Percentiles rank a stretch among this genome's conserved stretches.
phyloP scores from a whole-genome alignment of 1,284 basidiomycete genomes.

The Cerioporus squamosus region DNA sequence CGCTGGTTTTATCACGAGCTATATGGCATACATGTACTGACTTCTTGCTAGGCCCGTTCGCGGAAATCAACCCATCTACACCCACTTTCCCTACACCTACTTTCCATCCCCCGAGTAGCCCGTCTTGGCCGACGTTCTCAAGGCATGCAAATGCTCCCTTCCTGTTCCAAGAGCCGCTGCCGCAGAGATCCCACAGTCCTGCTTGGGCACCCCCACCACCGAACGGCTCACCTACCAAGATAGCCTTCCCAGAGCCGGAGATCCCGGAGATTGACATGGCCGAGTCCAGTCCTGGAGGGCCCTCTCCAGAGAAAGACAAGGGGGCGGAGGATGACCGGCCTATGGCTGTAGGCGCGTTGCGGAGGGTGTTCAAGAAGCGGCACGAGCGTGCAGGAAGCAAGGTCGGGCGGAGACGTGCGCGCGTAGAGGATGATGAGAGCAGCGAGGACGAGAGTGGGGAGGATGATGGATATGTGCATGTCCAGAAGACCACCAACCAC shows the following conservation, averaged over 20 bases:
- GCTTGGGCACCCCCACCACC: constrained; percentile 72
- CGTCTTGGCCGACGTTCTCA: constrained; percentile 68
- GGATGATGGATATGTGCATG: constrained; percentile 37
- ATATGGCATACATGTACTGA: background rate
- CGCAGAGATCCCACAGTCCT: constrained; percentile 50
- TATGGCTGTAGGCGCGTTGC: constrained; percentile 71
- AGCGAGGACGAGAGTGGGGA: constrained; percentile 38
- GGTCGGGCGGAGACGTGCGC: constrained; percentile 30
- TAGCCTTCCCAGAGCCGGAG: constrained; percentile 18
- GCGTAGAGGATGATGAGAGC: constrained; percentile 42
- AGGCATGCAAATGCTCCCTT: constrained; percentile 69
- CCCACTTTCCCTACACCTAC: constrained; percentile 48
- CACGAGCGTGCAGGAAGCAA: constrained; percentile 45
- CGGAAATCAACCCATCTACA: constrained; percentile 51
- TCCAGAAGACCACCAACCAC: constrained; percentile 71
- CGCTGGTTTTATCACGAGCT: background rate
- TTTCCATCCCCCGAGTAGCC: constrained; percentile 47
- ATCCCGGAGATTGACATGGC: constrained; percentile 70
- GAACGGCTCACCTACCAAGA: constrained; percentile 59
- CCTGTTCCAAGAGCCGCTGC: constrained; percentile 62
- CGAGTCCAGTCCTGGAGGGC: constrained; percentile 64
- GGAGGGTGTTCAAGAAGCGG: constrained; percentile 69
- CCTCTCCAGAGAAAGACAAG: constrained; percentile 37
- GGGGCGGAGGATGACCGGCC: constrained; percentile 39
- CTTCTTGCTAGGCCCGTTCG: constrained; percentile 52